Conservation (phyloP, 192 early-diverging fungal species). For the Coemansia sp. region DNA sequence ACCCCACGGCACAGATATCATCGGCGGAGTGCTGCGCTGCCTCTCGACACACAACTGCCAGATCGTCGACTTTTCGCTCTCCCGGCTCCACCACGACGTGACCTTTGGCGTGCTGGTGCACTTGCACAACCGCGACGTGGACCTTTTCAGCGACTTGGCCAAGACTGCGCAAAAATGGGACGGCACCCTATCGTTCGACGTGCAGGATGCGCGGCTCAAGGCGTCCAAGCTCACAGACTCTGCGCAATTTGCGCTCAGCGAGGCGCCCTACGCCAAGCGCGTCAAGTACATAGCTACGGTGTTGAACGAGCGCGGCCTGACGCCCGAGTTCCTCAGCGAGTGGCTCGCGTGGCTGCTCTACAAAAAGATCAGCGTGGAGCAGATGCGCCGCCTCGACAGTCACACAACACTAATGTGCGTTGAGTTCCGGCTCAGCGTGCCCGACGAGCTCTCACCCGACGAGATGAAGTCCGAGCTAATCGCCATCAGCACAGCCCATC, state of each 20-base stretch:
- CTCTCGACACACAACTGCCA: slow-evolving; percentile 71
- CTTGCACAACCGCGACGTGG: slow-evolving; percentile 70
- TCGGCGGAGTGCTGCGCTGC: slow-evolving; percentile 76
- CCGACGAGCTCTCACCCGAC: slow-evolving; percentile 63
- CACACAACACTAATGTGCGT: slow-evolving; percentile 69
- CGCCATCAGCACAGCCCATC: slow-evolving; percentile 66
- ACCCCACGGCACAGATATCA: slow-evolving; percentile 90
- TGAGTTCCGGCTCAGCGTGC: slow-evolving; percentile 85
- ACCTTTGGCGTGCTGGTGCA: slow-evolving; percentile 88
- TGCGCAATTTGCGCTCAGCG: slow-evolving; percentile 56
- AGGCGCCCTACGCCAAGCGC: slow-evolving; percentile 85
- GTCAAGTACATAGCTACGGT: slow-evolving; percentile 86
- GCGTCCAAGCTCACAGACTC: slow-evolving; percentile 57
- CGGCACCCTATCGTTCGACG: slow-evolving; percentile 79
- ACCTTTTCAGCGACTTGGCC: slow-evolving; percentile 76
- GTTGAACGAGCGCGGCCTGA: slow-evolving; percentile 79
- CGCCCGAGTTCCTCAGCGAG: slow-evolving; percentile 72
- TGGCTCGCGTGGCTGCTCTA: slow-evolving; percentile 78
- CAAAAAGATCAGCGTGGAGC: slow-evolving; percentile 83
- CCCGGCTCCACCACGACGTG: slow-evolving; percentile 90
- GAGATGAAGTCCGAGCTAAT: slow-evolving; percentile 70
- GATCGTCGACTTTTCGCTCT: slow-evolving; percentile 86
- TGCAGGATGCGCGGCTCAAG: slow-evolving; percentile 62
- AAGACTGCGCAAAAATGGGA: slow-evolving; percentile 82
- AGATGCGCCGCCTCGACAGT: slow-evolving; percentile 77